These are phyloP conservation scores for Nicotiana undulata DNA, from an alignment of 257 asterid genomes.

Conservation along the genomic window DNA sequence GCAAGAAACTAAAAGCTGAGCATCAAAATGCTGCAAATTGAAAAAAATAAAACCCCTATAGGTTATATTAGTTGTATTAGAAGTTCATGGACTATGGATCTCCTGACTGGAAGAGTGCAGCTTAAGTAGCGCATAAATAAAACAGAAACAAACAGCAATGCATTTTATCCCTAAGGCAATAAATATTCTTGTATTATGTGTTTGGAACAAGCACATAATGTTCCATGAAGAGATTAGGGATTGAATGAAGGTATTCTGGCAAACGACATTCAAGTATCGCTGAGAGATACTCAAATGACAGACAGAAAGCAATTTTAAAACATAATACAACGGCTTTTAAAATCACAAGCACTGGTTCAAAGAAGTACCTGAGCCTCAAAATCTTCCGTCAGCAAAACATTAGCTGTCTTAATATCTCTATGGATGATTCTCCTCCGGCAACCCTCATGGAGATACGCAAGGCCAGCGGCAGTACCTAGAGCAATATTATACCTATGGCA, in stretches of 20 bases:
- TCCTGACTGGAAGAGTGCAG: background rate
- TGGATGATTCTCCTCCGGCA: slow-evolving; percentile 92
- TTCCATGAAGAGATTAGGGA: background rate
- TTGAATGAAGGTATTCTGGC: background rate
- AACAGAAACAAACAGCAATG: background rate
- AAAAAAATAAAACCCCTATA: background rate
- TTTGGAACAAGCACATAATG: background rate
- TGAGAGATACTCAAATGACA: background rate
- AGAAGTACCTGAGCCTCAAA: slow-evolving; percentile 70
- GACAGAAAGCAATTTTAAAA: background rate
- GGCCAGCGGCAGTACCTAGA: slow-evolving; percentile 75
- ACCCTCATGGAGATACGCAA: slow-evolving; percentile 85
- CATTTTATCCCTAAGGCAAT: background rate
- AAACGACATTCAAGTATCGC: background rate
- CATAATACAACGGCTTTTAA: background rate
- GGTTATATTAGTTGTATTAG: background rate
- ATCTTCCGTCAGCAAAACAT: slow-evolving; percentile 74
- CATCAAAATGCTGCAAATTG: slow-evolving; percentile 4
- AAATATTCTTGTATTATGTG: background rate
- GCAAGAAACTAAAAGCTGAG: slow-evolving; percentile 21
- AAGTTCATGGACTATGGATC: background rate
- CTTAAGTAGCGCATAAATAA: background rate
- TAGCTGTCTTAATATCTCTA: slow-evolving; percentile 91
- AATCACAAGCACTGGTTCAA: background rate
- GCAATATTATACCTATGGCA: slow-evolving; percentile 50